A percentile compares a stretch with the other conserved stretches of the same genome.
These are phyloP conservation scores for Saturnispora serradocipensis DNA, from an alignment of 805 yeast genomes.

Conservation along the genomic window DNA sequence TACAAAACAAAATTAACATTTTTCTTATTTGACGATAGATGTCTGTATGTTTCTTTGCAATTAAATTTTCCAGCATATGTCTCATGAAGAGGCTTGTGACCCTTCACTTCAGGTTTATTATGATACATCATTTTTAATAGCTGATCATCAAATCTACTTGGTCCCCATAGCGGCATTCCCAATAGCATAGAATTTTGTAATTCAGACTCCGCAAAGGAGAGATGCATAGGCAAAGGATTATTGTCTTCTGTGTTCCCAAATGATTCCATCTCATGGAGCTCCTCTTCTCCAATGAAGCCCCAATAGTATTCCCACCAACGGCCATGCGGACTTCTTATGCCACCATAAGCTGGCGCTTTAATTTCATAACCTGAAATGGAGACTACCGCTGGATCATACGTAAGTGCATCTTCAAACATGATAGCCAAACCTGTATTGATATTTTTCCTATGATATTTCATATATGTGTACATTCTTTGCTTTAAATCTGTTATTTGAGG, in stretches of 20 bases:
- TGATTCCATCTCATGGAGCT: neutral
- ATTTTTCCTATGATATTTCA: constrained; percentile 1
- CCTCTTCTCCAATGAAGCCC: constrained; percentile 2
- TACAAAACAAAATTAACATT: neutral
- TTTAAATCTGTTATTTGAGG: constrained; percentile 5
- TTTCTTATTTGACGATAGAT: neutral
- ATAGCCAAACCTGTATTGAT: neutral
- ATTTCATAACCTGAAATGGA: constrained; percentile 3
- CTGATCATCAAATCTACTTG: constrained; percentile 1
- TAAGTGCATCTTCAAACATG: neutral
- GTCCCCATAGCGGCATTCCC: constrained; percentile 2
- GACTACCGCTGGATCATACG: neutral
- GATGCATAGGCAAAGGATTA: neutral
- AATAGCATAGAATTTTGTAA: neutral
- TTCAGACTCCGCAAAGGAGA: neutral
- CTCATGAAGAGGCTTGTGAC: neutral
- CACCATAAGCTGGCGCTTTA: neutral
- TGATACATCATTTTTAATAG: constrained; percentile 1
- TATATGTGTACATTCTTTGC: neutral
- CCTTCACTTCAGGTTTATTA: neutral
- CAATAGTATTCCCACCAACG: constrained; percentile 3
- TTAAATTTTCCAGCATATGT: neutral
- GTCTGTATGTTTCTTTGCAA: neutral
- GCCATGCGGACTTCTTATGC: neutral
- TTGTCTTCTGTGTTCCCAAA: neutral